Evolutionary conservation across 2,329 filamentous ascomycete genomes (phyloP), one percentile per base, ranked within the genome.

Genomic region (Nothomitra cinnamomea): DNA sequence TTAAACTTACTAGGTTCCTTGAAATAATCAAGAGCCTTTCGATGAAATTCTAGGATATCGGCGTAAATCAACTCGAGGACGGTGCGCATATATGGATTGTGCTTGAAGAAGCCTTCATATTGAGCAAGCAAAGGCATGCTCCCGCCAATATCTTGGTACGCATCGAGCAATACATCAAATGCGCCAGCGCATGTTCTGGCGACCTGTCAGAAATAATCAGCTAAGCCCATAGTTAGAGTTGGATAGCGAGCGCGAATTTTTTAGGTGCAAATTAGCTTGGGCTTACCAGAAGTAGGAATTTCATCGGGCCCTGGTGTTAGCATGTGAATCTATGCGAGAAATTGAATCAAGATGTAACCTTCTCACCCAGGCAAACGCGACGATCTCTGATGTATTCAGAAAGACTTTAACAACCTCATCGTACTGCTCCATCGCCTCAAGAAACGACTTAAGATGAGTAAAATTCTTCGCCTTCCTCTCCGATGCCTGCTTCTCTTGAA

Each of bases 1-100:
- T 24, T n/a, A 19, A 40, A 52, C 57, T 56, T 55, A 63, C 60
- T 56, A 54, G 57, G 54, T 12, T 58, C 40, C 52, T 56, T 60
- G 52, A 66, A 61, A 15, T 61, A 62, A 32, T 60, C 57, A 43
- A 69, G 55, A 0, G 66, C 63, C 32, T 60, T 55, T 22, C 58
- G 56, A 54, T 70, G 68, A 53, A 71, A 71, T 1, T 66, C 63
- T 0, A 71, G 59, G 2, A 68, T 65, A 51, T 70, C 67, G 4
- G 59, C 57, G 47, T 66, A 70, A 4, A 70, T 66, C 15, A 63
- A 17, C 19, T 56, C 60, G 2, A 71, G 58, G 5, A 66, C 60
- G 1, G 56, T 49, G 3, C 57, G 54, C 61, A 72, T 64, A 13
- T 66, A 51, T 0, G 54, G 43, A 8, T 63, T 62, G 2, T 61